Evolutionary conservation across 371 early-diverging fungal genomes (phyloP).

Genomic region (Actinomortierella ambigua): DNA sequence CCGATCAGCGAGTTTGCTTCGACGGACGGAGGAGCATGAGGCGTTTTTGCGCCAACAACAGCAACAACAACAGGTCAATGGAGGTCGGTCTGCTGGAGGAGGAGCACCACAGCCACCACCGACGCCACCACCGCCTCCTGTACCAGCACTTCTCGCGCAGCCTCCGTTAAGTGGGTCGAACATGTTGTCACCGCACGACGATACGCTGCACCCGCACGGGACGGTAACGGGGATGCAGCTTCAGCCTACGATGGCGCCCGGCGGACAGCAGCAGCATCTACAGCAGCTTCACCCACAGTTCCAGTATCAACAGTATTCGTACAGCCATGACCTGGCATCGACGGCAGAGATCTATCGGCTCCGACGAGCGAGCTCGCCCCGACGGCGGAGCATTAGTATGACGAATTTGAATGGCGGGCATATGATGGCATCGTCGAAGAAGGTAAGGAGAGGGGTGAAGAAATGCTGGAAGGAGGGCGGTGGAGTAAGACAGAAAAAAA

Average conservation of each 20-base stretch:
- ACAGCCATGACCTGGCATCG: slow-evolving; percentile 17
- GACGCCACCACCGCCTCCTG: not conserved
- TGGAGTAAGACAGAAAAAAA: too few relatives aligned
- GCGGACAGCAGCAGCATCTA: slow-evolving; percentile 17
- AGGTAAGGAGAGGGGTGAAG: slow-evolving; percentile 25
- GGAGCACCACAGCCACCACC: slow-evolving; percentile 21
- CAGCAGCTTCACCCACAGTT: slow-evolving; percentile 5
- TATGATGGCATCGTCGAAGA: slow-evolving; percentile 39
- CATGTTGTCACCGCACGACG: too few relatives aligned
- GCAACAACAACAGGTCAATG: slow-evolving; percentile 10
- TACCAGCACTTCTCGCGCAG: too few relatives aligned
- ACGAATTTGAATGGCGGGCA: slow-evolving; percentile 39
- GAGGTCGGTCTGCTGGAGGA: not conserved
- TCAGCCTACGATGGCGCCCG: not conserved
- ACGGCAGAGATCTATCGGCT: slow-evolving; percentile 25
- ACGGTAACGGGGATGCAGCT: too few relatives aligned
- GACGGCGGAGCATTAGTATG: slow-evolving; percentile 45
- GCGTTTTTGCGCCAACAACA: slow-evolving; percentile 16
- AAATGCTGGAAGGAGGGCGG: too few relatives aligned
- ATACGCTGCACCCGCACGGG: too few relatives aligned
- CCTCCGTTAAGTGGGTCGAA: too few relatives aligned
- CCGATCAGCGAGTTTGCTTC: slow-evolving; percentile 32
- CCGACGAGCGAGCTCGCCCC: slow-evolving; percentile 41
- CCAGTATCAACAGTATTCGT: slow-evolving; percentile 36
- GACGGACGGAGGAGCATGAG: slow-evolving; percentile 30